These are phyloP conservation scores for Microstroma glucosiphilum DNA, from an alignment of 1,284 basidiomycete species.

Conservation along the genomic window DNA sequence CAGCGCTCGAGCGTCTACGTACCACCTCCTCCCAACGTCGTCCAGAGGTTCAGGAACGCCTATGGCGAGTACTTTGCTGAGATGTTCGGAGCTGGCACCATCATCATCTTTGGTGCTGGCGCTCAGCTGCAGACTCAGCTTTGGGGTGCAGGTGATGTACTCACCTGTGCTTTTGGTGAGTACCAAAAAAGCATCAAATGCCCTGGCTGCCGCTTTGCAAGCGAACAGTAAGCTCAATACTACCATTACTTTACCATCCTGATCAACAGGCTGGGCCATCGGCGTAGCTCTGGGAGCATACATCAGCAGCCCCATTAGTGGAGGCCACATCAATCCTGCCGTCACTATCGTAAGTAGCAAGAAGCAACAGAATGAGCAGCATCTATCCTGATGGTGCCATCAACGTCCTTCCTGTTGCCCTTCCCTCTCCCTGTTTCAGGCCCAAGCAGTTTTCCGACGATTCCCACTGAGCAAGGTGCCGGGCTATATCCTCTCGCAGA, in stretches of 20 bases:
- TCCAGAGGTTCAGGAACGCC: not conserved
- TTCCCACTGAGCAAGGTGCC: conserved; percentile 76
- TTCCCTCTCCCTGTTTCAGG: conserved; percentile 19
- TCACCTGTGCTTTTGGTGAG: conserved; percentile 9
- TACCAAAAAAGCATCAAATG: not conserved
- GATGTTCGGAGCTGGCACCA: conserved; percentile 35
- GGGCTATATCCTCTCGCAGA: conserved; percentile 64
- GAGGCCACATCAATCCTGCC: conserved; percentile 34
- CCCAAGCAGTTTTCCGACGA: conserved; percentile 62
- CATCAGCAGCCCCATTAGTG: conserved; percentile 31
- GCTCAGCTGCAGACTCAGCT: conserved; percentile 41
- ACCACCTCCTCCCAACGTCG: not conserved
- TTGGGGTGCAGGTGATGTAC: conserved; percentile 16
- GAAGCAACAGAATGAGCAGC: not conserved
- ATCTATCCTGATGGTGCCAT: not conserved
- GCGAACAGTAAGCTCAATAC: conserved; percentile 16
- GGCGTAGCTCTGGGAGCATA: conserved; percentile 37
- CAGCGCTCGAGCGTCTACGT: too few relatives aligned
- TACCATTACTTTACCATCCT: conserved; percentile 21
- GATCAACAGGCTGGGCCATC: conserved; percentile 31
- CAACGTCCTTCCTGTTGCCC: not conserved
- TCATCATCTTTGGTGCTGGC: conserved; percentile 42
- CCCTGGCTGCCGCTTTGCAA: not conserved
- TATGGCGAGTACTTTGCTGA: conserved; percentile 14
- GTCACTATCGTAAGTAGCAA: conserved; percentile 56